A percentile compares a stretch with the other conserved stretches of the same genome.
Conservation (phyloP, 352 stramenopile genomes). For the Saprolegnia diclina region DNA sequence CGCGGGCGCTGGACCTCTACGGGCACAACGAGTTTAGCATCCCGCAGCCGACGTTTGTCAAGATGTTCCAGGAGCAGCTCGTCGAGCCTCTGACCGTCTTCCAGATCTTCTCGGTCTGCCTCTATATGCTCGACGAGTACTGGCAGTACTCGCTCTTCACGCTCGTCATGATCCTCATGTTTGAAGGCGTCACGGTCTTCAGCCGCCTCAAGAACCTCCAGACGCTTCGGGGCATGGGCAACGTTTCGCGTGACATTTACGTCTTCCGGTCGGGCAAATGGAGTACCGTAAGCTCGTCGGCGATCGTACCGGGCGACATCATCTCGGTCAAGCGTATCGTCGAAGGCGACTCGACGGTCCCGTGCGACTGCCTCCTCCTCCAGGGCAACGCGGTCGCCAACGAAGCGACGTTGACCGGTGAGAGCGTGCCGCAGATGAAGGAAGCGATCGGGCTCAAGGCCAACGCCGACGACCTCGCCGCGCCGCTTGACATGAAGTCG, state of each 20-base stretch:
- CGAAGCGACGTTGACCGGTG: conserved; percentile 98
- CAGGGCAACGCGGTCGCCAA: conserved; percentile 95
- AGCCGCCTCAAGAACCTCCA: conserved; percentile 94
- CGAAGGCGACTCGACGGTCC: conserved; percentile 75
- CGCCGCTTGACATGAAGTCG: conserved; percentile 82
- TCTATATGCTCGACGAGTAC: conserved; percentile 99
- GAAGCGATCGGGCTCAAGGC: conserved; percentile 82
- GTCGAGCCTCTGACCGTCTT: conserved; percentile 98
- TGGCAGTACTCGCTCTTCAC: conserved; percentile 99
- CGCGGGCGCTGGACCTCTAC: conserved; percentile 54
- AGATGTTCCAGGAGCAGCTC: conserved; percentile 96
- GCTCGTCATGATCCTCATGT: conserved; percentile 96
- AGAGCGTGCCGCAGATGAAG: conserved; percentile 98
- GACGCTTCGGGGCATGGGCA: conserved; percentile 92
- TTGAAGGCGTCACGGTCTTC: conserved; percentile 95
- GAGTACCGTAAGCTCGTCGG: conserved; percentile 72
- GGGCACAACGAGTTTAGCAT: conserved; percentile 94
- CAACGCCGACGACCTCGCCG: conserved; percentile 61
- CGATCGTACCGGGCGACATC: conserved; percentile 90
- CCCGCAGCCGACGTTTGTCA: conserved; percentile 91
- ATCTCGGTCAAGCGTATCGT: conserved; percentile 90
- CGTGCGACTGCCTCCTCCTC: conserved; percentile 95
- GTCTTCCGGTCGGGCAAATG: conserved; percentile 89
- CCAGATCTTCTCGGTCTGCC: conserved; percentile 96
- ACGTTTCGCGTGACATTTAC: conserved; percentile 76